Evolutionary conservation across 371 early-diverging fungal species (phyloP).

Genomic region (Mortierella sp.): DNA sequence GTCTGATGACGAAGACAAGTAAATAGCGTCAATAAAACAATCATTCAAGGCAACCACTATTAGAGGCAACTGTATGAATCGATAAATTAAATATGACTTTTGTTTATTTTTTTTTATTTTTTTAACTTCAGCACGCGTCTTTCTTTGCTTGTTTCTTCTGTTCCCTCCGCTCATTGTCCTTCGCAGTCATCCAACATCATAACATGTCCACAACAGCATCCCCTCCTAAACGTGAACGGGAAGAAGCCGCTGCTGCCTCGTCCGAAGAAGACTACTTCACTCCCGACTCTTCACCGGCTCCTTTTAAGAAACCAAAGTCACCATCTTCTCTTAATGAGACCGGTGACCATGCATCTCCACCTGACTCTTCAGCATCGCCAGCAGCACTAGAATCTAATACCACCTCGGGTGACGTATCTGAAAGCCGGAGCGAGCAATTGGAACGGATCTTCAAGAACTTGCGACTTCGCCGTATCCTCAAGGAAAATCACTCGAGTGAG

Average conservation of each 20-base stretch:
- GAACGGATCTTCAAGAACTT: slow-evolving; percentile 74
- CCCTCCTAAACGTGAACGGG: slow-evolving; percentile 42
- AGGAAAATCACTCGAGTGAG: slow-evolving; percentile 86
- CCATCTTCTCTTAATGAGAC: slow-evolving; percentile 19
- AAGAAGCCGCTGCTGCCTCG: slow-evolving; percentile 24
- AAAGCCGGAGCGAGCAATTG: slow-evolving; percentile 23
- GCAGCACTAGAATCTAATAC: neutral
- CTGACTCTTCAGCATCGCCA: neutral
- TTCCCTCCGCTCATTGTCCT: neutral
- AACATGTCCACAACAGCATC: slow-evolving; percentile 44
- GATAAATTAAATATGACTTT: neutral
- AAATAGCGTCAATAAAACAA: neutral
- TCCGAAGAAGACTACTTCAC: slow-evolving; percentile 51
- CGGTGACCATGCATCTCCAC: neutral
- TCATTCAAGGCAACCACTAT: too few species aligned
- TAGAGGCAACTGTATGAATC: too few species aligned
- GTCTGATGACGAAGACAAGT: slow-evolving; percentile 19
- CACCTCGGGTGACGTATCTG: neutral
- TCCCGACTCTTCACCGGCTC: slow-evolving; percentile 43
- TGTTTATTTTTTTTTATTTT: slow-evolving; percentile 19
- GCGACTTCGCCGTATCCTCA: slow-evolving; percentile 84
- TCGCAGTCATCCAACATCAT: slow-evolving; percentile 6
- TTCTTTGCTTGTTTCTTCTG: neutral
- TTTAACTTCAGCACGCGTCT: slow-evolving; percentile 3
- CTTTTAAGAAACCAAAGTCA: slow-evolving; percentile 44